These are phyloP conservation scores for Auxenochlorella pyrenoidosa DNA, from an alignment of 139 green algal species.

Conservation along the genomic window DNA sequence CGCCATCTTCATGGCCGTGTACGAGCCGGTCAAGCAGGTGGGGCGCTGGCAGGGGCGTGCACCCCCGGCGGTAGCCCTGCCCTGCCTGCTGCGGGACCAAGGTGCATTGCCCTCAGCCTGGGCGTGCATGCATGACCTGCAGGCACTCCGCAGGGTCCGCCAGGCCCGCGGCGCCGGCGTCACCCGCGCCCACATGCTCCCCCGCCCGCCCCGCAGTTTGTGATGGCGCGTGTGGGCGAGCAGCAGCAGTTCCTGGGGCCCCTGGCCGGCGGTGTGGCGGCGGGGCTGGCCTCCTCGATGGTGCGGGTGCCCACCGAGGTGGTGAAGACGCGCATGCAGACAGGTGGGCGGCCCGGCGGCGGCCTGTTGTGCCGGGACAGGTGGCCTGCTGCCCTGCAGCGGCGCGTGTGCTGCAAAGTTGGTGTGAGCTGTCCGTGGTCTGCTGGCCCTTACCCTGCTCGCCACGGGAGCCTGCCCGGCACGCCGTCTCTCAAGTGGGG, in stretches of 20 bases:
- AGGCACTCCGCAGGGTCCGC: too few relatives aligned
- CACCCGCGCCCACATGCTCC: neutral
- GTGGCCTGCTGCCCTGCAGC: too few relatives aligned
- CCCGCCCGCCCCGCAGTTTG: conserved; percentile 20
- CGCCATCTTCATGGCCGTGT: conserved; percentile 96
- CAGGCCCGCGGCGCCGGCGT: too few relatives aligned
- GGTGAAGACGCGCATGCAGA: conserved; percentile 96
- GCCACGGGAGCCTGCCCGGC: too few relatives aligned
- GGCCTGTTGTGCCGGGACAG: too few relatives aligned
- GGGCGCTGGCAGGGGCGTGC: too few relatives aligned
- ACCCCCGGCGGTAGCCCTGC: too few relatives aligned
- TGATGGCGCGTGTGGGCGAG: conserved; percentile 50
- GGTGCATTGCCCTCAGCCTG: neutral
- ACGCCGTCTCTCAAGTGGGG: too few relatives aligned
- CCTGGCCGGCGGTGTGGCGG: conserved; percentile 70
- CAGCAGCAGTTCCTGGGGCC: conserved; percentile 64
- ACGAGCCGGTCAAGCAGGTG: conserved; percentile 90
- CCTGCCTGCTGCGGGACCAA: neutral
- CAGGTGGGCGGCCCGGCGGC: conserved; percentile 61
- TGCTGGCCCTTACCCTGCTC: too few relatives aligned
- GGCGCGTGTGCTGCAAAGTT: too few relatives aligned
- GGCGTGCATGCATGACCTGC: too few relatives aligned
- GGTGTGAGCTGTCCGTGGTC: too few relatives aligned
- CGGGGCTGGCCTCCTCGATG: conserved; percentile 86
- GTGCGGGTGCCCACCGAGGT: conserved; percentile 97